Percentiles rank a stretch among this genome's conserved stretches.
phyloP scores from a whole-genome alignment of 2,329 filamentous ascomycete species.

The Cladophialophora yegresii region DNA sequence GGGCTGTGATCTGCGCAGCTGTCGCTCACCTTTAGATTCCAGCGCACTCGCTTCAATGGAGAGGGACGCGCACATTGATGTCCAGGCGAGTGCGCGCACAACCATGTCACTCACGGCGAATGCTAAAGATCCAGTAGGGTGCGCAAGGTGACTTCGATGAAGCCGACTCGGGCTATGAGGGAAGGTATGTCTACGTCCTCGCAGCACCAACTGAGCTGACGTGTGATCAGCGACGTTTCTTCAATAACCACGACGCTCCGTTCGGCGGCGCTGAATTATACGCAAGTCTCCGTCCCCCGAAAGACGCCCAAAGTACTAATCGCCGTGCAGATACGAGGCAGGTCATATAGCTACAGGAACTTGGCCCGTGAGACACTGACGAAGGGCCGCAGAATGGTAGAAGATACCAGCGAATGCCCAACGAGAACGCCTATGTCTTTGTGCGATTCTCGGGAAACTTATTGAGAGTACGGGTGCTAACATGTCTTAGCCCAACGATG shows the following conservation, averaged over 20 bases:
- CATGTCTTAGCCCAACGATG: constrained; percentile 26
- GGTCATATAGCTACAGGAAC: not conserved
- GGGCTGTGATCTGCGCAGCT: not conserved
- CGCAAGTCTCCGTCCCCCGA: not conserved
- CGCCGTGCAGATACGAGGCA: constrained; percentile 7
- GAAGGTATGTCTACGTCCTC: constrained; percentile 1
- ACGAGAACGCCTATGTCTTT: constrained; percentile 29
- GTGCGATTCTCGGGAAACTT: not conserved
- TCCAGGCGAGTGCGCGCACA: constrained; percentile 1
- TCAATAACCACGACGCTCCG: constrained; percentile 6
- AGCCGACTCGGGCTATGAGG: constrained; percentile 8
- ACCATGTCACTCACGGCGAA: not conserved
- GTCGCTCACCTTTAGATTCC: not conserved
- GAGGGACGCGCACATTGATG: constrained; percentile 14
- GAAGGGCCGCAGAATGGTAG: constrained; percentile 37
- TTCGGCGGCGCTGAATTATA: constrained; percentile 2
- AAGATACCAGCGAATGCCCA: constrained; percentile 30
- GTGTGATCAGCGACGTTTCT: not conserved
- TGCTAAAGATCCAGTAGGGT: not conserved
- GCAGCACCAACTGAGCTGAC: not conserved
- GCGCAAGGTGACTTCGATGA: not conserved
- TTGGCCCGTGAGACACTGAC: not conserved
- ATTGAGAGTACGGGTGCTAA: not conserved
- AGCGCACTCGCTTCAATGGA: constrained; percentile 1
- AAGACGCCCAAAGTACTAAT: not conserved